phyloP scores from a whole-genome alignment of 1,139 yeast genomes.

The Scheffersomyces titani region DNA sequence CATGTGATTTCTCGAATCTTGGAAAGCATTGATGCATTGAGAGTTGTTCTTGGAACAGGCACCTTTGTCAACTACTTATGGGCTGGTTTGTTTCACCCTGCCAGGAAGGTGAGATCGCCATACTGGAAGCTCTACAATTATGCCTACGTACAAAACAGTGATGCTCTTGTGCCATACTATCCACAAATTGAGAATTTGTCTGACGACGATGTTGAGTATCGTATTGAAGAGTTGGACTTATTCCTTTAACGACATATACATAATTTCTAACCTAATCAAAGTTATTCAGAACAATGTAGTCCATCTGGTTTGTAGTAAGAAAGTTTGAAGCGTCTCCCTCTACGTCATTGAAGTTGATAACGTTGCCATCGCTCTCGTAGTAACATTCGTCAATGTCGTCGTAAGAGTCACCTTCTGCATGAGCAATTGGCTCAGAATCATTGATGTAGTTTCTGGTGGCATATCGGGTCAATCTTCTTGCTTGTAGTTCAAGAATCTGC shows the following conservation, averaged over 20 bases:
- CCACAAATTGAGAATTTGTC: conserved; percentile 55
- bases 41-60: conserved; percentile 78
- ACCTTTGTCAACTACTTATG: conserved; percentile 72
- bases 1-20: conserved; percentile 84
- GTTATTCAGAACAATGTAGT: background rate
- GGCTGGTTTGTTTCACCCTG: conserved; percentile 93
- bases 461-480: conserved; percentile 50
- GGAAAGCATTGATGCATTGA: conserved; percentile 77
- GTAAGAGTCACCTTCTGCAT: conserved; percentile 1
- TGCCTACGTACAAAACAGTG: conserved; percentile 74
- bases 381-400: conserved; percentile 2
- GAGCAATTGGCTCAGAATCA: conserved; percentile 28
- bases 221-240: conserved; percentile 41
- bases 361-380: conserved; percentile 4
- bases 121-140: conserved; percentile 85
- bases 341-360: background rate
- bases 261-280: background rate
- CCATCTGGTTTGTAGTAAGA: background rate
- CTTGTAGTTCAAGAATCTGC: conserved; percentile 54
- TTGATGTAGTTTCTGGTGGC: conserved; percentile 40
- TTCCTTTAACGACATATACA: conserved; percentile 20
- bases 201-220: conserved; percentile 18
- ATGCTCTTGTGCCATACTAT: conserved; percentile 79
- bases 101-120: conserved; percentile 77
- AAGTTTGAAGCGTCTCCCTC: background rate